Conservation (phyloP, 257 asterid species). For the Gentiana straminea region DNA sequence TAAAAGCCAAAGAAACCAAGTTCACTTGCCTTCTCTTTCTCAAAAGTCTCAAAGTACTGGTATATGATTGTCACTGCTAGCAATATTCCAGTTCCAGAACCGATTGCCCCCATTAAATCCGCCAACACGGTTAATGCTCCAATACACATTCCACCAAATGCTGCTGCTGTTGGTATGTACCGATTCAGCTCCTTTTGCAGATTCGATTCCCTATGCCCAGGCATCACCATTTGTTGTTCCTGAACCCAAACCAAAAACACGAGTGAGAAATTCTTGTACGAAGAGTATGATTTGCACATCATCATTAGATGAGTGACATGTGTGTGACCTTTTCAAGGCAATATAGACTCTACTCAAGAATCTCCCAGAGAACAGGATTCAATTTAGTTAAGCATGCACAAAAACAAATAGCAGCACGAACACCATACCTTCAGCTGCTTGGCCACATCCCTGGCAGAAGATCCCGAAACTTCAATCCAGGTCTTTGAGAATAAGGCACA, state of each 20-base stretch:
- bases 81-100: conserved; percentile 66
- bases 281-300: too few species aligned
- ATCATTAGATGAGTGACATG: too few species aligned
- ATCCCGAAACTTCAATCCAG: conserved; percentile 74
- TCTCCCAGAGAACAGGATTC: background rate
- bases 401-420: background rate
- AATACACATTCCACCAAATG: conserved; percentile 67
- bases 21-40: conserved; percentile 72
- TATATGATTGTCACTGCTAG: conserved; percentile 65
- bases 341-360: background rate
- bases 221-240: conserved; percentile 92
- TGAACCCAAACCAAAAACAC: conserved; percentile 8
- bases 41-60: conserved; percentile 67
- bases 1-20: conserved; percentile 64
- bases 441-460: conserved; percentile 65
- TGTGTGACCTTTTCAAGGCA: too few species aligned
- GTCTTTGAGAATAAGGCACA: conserved; percentile 67
- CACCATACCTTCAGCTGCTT: conserved; percentile 54
- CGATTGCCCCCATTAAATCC: conserved; percentile 68
- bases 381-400: background rate
- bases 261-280: too few species aligned
- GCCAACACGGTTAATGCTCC: conserved; percentile 71
- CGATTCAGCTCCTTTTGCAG: conserved; percentile 59
- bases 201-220: conserved; percentile 63
- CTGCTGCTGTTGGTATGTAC: conserved; percentile 67